Conservation (phyloP, 164 flowering plant genomes). For the Magnolia kwangsiensis region DNA sequence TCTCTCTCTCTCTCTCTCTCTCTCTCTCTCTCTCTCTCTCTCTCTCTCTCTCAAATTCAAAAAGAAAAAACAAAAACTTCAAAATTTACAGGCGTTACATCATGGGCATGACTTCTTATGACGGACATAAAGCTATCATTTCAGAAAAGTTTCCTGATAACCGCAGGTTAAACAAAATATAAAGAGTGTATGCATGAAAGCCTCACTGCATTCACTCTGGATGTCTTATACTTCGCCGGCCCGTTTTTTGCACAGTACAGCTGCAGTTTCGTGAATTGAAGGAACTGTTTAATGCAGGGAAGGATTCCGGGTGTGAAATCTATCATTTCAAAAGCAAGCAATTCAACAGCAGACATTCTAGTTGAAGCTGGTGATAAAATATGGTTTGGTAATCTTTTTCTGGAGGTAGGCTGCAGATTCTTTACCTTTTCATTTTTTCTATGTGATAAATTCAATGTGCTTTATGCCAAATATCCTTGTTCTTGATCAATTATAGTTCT, state of each 20-base stretch:
- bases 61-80: too few relatives aligned
- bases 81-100: too few relatives aligned
- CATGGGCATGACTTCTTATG: too few relatives aligned
- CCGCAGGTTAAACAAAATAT: background rate
- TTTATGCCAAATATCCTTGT: too few relatives aligned
- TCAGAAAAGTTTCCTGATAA: background rate
- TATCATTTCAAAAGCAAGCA: slow-evolving; percentile 81
- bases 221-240: background rate
- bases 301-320: slow-evolving; percentile 76
- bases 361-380: slow-evolving; percentile 76
- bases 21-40: too few relatives aligned
- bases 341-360: slow-evolving; percentile 68
- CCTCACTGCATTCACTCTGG: background rate
- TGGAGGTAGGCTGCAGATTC: slow-evolving; percentile 56
- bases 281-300: slow-evolving; percentile 35
- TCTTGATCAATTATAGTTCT: too few relatives aligned
- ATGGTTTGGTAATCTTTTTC: slow-evolving; percentile 65
- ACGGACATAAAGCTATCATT: too few relatives aligned
- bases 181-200: background rate
- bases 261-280: background rate
- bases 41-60: too few relatives aligned
- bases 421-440: background rate
- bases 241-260: background rate
- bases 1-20: too few relatives aligned
- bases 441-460: too few relatives aligned